Percentiles rank a stretch among this genome's conserved stretches.
phyloP scores from a whole-genome alignment of 2,329 filamentous ascomycete species.

The Cladophialophora chaetospira region DNA sequence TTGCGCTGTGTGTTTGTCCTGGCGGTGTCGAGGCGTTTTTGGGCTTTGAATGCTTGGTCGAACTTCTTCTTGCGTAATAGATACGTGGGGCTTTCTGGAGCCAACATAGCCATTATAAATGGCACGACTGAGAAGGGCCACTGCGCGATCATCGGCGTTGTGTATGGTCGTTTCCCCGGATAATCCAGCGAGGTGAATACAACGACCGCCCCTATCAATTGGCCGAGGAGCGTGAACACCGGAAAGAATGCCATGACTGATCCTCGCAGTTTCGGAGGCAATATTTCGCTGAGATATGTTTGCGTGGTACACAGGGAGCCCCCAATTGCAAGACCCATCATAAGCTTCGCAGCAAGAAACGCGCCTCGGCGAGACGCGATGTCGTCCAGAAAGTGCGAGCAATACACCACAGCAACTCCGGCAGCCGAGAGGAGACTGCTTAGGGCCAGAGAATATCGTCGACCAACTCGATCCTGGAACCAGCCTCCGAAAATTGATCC shows the following conservation, averaged over 20 bases:
- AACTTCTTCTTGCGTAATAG: conserved; percentile 48
- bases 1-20: conserved; percentile 40
- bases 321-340: conserved; percentile 51
- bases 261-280: conserved; percentile 50
- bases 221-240: conserved; percentile 52
- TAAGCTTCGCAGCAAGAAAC: conserved; percentile 51
- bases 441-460: conserved; percentile 41
- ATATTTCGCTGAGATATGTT: conserved; percentile 56
- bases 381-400: conserved; percentile 35
- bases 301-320: conserved; percentile 47
- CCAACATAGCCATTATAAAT: conserved; percentile 46
- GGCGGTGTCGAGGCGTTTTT: conserved; percentile 52
- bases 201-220: conserved; percentile 50
- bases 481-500: conserved; percentile 44
- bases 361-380: conserved; percentile 40
- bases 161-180: conserved; percentile 34
- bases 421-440: conserved; percentile 43
- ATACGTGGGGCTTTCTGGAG: conserved; percentile 57
- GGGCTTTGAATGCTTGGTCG: conserved; percentile 47
- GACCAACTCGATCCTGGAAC: conserved; percentile 46
- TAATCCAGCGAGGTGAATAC: conserved; percentile 38
- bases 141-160: conserved; percentile 39
- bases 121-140: conserved; percentile 50
- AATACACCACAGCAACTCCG: conserved; percentile 42
- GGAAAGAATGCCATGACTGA: conserved; percentile 54